Base-by-base conservation (phyloP, 495 filamentous ascomycete species). In the Aspergillus steynii region DNA sequence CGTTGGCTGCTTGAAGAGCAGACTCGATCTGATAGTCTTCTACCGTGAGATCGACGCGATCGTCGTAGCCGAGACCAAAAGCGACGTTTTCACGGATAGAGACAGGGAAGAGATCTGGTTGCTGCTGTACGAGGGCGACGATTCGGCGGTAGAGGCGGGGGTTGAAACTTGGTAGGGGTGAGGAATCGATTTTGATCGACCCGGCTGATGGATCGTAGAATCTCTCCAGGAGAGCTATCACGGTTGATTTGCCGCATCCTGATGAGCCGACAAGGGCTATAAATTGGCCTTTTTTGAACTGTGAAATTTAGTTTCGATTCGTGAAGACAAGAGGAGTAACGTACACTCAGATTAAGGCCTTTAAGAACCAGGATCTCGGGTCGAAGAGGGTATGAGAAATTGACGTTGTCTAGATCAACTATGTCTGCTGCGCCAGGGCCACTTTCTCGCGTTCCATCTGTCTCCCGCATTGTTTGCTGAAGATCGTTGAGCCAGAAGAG, bases 161-260 rank as follows among this genome's bases (percentile, higher is more conserved):
- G 53, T 14, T 32, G 25, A 34, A 9, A 15, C 34, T 5, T 32
- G 31, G 20, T 46, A 56, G 31, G 27, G 31, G 15, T 46, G 53
- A n/a, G 6, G 29, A 12, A 25, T 56, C 45, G 20, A 56, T 34
- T 5, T 48, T 20, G 26, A 56, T 56, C 2, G 1, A 0, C 2
- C 55, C 55, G 0, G 42, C 9, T 0, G 37, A 5, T 3, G 55
- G 55, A 29, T 56, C 45, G 27, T 88, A 88, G 68, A 88, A 88
- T 50, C 77, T 34, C 69, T 85, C 82, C 3, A 89, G 66, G 3
- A 89, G 72, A 9, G 79, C 80, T 20, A 88, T 74, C 45, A 87
- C 77, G 42, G 82, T 88, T 3, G 80, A 84, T 65, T 91, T 91
- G 26, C 88, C 88, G 34, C 82, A 86, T n/a, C 88, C 88, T 4